Evolutionary conservation across 768 basidiomycete genomes (phyloP), one percentile per base, ranked within the genome.

Genomic region (Xerocomellus chrysenteron): DNA sequence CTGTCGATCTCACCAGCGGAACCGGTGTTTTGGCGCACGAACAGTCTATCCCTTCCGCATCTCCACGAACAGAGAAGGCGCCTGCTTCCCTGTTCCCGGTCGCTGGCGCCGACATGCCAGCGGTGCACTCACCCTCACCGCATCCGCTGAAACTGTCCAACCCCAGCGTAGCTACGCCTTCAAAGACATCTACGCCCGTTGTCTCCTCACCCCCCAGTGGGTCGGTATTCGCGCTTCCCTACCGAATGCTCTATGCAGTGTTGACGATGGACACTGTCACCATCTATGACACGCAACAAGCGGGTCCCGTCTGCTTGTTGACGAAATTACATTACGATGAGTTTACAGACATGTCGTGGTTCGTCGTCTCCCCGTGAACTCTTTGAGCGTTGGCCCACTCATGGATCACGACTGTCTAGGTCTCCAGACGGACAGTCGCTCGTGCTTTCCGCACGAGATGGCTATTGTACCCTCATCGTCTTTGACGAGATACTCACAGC

Each of bases 341-440:
- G 65, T 98, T 98, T 68, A 98, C 97, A 8, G 97, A 99, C 74
- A 79, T 97, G 74, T 85, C 88, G 41, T 99, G 97, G 97, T 98
- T 65, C 41, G 91, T 78, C 21, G 33, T 33, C 37, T 50, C 45
- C 41, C 39, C 36, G 13, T n/a, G 19, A 40, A 5, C 10, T 42
- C 10, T 47, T 41, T 35, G 44, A 35, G 46, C 26, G 44, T 44
- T 50, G 37, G 35, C 47, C 55, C n/a, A 55, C 50, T 60, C 24
- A 54, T 51, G 24, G 26, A 44, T n/a, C 3, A n/a, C 19, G 52
- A 26, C 12, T 37, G 13, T 48, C 16, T 37, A 98, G 96, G 96
- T 96, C 96, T 2, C 86, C 94, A 1, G 97, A 98, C 65, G 97
- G 97, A 4, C 93, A 97, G 71, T 85, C 90, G 41, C 81, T 99